Percentiles rank a stretch among this genome's conserved stretches.
Conservation (phyloP, 2,329 filamentous ascomycete species). For the Lasiodiplodia sp. region DNA sequence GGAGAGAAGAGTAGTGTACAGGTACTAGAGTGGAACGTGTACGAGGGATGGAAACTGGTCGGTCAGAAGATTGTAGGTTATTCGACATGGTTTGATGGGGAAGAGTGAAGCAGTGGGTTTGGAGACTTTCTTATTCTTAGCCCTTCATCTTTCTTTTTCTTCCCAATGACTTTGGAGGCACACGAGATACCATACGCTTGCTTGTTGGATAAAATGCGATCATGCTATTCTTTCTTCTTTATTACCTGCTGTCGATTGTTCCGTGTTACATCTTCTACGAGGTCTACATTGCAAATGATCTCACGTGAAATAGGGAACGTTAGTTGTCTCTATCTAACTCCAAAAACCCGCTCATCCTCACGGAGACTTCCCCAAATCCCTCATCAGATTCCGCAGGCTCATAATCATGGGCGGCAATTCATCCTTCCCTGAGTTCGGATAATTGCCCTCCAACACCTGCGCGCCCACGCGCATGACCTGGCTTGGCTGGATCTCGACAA, state of each 20-base stretch:
- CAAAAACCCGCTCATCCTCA: background rate
- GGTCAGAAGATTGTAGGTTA: background rate
- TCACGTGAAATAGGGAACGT: no score
- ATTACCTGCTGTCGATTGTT: no score
- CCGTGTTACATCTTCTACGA: no score
- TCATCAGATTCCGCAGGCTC: conserved; percentile 35
- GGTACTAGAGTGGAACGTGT: conserved; percentile 20
- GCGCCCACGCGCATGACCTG: conserved; percentile 33
- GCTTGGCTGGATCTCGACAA: conserved; percentile 32
- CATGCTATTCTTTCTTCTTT: background rate
- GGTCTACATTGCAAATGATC: no score
- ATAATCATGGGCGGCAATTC: conserved; percentile 35
- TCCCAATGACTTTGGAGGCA: background rate
- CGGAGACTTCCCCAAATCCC: conserved; percentile 33
- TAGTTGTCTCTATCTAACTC: no score
- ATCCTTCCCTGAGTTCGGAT: conserved; percentile 33
- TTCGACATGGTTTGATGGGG: background rate
- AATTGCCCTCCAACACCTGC: conserved; percentile 34
- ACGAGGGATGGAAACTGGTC: background rate
- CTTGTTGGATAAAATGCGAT: conserved; percentile 10
- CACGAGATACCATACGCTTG: conserved; percentile 21
- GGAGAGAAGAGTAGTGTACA: conserved; percentile 25
- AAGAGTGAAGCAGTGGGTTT: background rate
- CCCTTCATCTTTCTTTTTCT: background rate
- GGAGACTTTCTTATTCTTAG: background rate